These are phyloP conservation scores for Calonectria pteridis DNA, from an alignment of 2,329 filamentous ascomycete genomes.

Conservation along the genomic window DNA sequence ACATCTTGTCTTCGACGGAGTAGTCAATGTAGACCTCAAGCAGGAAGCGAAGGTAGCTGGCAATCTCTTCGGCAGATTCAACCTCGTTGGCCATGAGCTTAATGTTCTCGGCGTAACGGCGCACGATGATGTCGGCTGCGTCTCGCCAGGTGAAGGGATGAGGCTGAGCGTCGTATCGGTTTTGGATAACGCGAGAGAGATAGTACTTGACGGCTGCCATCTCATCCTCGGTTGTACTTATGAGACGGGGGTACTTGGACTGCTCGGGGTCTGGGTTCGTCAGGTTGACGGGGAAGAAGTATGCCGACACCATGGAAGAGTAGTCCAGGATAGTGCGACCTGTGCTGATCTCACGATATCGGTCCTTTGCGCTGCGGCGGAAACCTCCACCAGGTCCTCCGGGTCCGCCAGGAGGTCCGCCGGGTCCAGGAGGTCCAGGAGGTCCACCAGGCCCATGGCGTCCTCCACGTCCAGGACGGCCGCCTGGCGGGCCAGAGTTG, in stretches of 20 bases:
- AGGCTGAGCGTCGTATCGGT: background rate
- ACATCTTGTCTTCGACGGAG: constrained; percentile 8
- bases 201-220: constrained; percentile 11
- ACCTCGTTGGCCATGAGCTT: constrained; percentile 44
- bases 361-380: constrained; percentile 48
- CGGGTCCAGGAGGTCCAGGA: background rate
- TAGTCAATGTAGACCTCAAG: constrained; percentile 56
- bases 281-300: constrained; percentile 56
- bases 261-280: constrained; percentile 46
- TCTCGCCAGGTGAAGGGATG: constrained; percentile 68
- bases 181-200: constrained; percentile 1
- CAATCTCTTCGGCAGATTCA: constrained; percentile 36
- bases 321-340: constrained; percentile 52
- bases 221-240: constrained; percentile 7
- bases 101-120: constrained; percentile 69
- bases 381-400: constrained; percentile 26
- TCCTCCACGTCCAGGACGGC: background rate
- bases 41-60: constrained; percentile 47
- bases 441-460: background rate
- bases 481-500: constrained; percentile 30
- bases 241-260: constrained; percentile 33
- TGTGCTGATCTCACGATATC: constrained; percentile 52
- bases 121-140: constrained; percentile 70
- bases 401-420: background rate
- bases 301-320: constrained; percentile 57